Percentiles rank a stretch among this genome's conserved stretches.
These are phyloP conservation scores for Phytophthora pluvialis DNA, from an alignment of 352 stramenopile species.

Conservation along the genomic window DNA sequence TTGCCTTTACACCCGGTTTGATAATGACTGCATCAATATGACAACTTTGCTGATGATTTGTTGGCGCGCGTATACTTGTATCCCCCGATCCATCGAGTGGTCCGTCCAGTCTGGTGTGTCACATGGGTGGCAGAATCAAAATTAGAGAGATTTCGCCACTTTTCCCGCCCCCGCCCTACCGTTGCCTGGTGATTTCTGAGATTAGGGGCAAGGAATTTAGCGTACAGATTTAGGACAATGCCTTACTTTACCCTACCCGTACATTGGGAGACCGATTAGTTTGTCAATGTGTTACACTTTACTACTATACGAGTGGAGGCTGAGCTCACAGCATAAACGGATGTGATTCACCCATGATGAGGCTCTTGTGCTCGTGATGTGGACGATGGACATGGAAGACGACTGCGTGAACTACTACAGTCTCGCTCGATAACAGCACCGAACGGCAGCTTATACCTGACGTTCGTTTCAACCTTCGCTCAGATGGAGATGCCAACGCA, in stretches of 20 bases:
- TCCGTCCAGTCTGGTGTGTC: too few relatives aligned
- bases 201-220: neutral
- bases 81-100: too few relatives aligned
- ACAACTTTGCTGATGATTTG: too few relatives aligned
- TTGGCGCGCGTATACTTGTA: too few relatives aligned
- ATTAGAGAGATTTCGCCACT: neutral
- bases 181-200: neutral
- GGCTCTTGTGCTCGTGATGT: neutral
- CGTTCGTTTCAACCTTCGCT: neutral
- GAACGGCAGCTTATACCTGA: neutral
- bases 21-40: too few relatives aligned
- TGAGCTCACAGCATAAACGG: neutral
- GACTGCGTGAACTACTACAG: neutral
- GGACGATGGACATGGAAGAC: constrained; percentile 1
- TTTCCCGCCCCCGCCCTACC: neutral
- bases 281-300: neutral
- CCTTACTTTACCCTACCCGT: neutral
- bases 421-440: neutral
- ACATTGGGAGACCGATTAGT: neutral
- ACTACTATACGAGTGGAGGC: neutral
- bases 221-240: neutral
- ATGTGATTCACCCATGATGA: neutral
- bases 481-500: neutral
- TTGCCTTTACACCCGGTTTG: too few relatives aligned
- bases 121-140: too few relatives aligned